Evolutionary conservation across 805 yeast genomes (phyloP), one percentile per base, ranked within the genome.

Genomic region (Candida nitratophila): DNA sequence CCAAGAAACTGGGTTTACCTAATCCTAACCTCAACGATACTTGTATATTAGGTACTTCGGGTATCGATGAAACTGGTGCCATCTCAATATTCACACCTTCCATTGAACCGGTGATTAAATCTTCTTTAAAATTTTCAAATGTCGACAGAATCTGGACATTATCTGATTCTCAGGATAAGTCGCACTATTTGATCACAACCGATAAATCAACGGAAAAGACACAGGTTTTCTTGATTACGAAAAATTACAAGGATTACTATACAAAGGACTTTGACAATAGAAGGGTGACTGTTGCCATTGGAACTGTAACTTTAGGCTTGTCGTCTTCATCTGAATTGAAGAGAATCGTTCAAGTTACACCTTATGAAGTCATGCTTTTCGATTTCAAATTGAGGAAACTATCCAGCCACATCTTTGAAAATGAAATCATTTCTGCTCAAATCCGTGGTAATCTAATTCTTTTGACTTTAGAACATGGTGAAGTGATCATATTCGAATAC

Each of bases 81-180:
- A 48, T 90, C 27, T 77, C 82, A 30, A 70, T 83, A 3, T 71
- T 86, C 46, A 74, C 80, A 22, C 86, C 88, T 6, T 71, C 83
- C 3, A 71, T 88, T 14, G 79, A 80, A 46, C 95, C 96, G 1
- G 60, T 58, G 0, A 75, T 88, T 9, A 74, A 77, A 42, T 77
- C 86, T 2, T 80, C 89, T 3, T 69, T 86, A 43, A 80, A 77
- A 47, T 85, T 85, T 54, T 82, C 83, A 19, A 83, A 79, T 56
- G 81, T 84, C 30, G 77, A 81, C 50, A 77, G 81, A 52, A 72
- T 86, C 54, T 89, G 95, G 95, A 83, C 85, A 36, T 61, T 86
- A 26, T 63, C 68, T 47, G 58, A 59, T 36, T 48, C 41, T 9
- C 53, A 53, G 26, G 66, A 60, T 2, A 63, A 65, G 40, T 68